Evolutionary conservation across 257 asterid species (phyloP).

Genomic region (Rhazya stricta): DNA sequence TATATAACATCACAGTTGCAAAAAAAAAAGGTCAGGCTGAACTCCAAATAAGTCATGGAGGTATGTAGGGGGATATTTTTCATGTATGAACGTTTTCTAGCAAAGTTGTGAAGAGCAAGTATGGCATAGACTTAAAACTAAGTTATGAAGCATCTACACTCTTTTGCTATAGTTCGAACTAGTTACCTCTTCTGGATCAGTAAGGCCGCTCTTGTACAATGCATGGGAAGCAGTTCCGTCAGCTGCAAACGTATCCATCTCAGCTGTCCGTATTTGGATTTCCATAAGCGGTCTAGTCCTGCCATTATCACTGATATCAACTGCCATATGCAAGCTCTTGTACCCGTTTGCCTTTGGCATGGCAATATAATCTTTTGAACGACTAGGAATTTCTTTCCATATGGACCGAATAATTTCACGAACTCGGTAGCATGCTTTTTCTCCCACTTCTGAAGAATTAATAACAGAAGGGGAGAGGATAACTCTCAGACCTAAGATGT

Average conservation of each 20-base stretch:
- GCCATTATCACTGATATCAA: constrained; percentile 52
- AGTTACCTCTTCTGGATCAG: constrained; percentile 76
- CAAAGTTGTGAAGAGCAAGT: background rate
- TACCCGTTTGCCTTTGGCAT: constrained; percentile 84
- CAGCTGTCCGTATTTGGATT: constrained; percentile 79
- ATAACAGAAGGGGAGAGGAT: constrained; percentile 46
- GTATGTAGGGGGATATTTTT: background rate
- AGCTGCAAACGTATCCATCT: constrained; percentile 86
- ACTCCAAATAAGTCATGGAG: background rate
- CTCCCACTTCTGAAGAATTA: constrained; percentile 42
- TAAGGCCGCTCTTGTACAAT: constrained; percentile 83
- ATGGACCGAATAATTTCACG: constrained; percentile 60
- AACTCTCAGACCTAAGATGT: constrained; percentile 75
- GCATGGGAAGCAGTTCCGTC: constrained; percentile 96
- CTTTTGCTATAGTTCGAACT: background rate
- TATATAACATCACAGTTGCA: background rate
- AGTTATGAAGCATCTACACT: background rate
- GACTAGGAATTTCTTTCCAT: constrained; percentile 74
- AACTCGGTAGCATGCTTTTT: constrained; percentile 79
- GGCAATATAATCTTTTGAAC: constrained; percentile 79
- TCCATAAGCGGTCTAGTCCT: constrained; percentile 70
- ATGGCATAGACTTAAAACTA: background rate
- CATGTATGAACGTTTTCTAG: background rate
- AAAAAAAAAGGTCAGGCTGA: background rate
- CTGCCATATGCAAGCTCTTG: constrained; percentile 85